Evolutionary conservation across 768 basidiomycete species (phyloP).

Genomic region (Hygrophorus russula): DNA sequence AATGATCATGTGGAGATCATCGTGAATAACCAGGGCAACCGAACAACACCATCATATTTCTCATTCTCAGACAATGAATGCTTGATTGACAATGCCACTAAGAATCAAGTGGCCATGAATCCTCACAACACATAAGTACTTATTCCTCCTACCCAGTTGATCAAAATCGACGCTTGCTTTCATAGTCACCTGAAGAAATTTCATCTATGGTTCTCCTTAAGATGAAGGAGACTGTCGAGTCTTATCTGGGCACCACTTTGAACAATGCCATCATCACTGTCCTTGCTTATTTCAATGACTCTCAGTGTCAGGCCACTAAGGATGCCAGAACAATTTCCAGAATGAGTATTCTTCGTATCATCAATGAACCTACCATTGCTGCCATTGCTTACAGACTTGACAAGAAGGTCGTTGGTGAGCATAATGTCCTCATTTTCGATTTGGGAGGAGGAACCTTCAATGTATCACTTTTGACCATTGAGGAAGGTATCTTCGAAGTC

Average conservation of each 20-base stretch:
- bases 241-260: slow-evolving; percentile 53
- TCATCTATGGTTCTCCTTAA: slow-evolving; percentile 55
- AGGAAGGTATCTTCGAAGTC: slow-evolving; percentile 61
- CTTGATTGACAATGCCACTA: slow-evolving; percentile 51
- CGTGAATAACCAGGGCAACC: slow-evolving; percentile 68
- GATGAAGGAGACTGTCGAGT: slow-evolving; percentile 65
- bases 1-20: slow-evolving; percentile 47
- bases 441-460: slow-evolving; percentile 68
- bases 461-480: slow-evolving; percentile 59
- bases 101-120: slow-evolving; percentile 71
- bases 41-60: slow-evolving; percentile 44
- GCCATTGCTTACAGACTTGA: slow-evolving; percentile 63
- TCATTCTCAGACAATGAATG: neutral
- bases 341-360: slow-evolving; percentile 50
- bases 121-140: slow-evolving; percentile 51
- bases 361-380: slow-evolving; percentile 64
- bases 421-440: slow-evolving; percentile 59
- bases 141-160: too few relatives aligned
- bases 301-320: slow-evolving; percentile 59
- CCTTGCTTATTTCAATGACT: slow-evolving; percentile 47
- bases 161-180: too few relatives aligned
- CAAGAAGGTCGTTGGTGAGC: slow-evolving; percentile 46
- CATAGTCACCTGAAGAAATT: slow-evolving; percentile 53
- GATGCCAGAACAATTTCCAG: slow-evolving; percentile 58
- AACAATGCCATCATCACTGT: slow-evolving; percentile 49